A percentile compares a stretch with the other conserved stretches of the same genome.
Conservation (phyloP, 2,329 filamentous ascomycete genomes). For the Penicillium palitans region DNA sequence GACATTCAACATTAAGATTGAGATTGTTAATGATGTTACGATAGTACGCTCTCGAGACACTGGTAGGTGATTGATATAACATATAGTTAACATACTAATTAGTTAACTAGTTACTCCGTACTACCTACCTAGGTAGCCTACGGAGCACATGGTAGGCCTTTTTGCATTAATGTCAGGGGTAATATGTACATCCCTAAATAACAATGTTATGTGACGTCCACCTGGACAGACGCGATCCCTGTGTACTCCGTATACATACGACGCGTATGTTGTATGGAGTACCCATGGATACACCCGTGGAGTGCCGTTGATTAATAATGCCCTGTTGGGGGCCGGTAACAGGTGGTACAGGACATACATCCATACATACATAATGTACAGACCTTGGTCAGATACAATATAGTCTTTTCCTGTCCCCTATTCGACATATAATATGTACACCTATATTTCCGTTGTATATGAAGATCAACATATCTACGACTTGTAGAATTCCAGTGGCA, state of each 20-base stretch:
- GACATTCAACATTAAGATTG: not conserved
- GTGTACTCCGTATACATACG: not conserved
- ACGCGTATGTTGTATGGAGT: not conserved
- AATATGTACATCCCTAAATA: not conserved
- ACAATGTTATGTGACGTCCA: not conserved
- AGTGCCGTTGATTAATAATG: not conserved
- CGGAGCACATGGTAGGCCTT: not conserved
- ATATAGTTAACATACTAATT: no score
- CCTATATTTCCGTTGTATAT: not conserved
- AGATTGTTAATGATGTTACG: not conserved
- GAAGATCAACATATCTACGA: not conserved
- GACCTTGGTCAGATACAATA: not conserved
- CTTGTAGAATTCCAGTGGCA: conserved; percentile 1
- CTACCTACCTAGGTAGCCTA: not conserved
- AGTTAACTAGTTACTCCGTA: no score
- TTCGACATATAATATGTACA: not conserved
- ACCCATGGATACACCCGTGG: not conserved
- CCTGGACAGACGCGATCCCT: not conserved
- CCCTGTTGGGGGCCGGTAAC: not conserved
- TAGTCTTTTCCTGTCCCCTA: not conserved
- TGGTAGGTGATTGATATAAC: not conserved
- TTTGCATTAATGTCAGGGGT: not conserved
- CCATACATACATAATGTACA: not conserved
- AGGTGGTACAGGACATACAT: not conserved
- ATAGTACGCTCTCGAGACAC: no score